These are phyloP conservation scores for Chalciporus sp. DNA, from an alignment of 1,284 basidiomycete species.

Conservation along the genomic window DNA sequence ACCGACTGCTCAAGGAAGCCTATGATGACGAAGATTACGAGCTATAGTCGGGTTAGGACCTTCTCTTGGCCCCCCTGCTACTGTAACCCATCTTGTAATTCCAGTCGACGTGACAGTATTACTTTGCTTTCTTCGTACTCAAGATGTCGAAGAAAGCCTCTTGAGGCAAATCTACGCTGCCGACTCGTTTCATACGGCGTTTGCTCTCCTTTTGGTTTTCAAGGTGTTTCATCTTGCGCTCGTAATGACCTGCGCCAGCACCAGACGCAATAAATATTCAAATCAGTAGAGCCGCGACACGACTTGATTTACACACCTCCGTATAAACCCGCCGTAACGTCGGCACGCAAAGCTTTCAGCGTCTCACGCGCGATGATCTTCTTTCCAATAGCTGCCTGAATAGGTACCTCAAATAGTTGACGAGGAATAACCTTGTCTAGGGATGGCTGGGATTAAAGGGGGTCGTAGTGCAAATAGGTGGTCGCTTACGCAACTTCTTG, in stretches of 20 bases:
- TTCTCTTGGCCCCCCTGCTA: background rate
- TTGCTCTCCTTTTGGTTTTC: constrained; percentile 94
- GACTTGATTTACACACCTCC: constrained; percentile 57
- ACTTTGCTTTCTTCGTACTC: constrained; percentile 50
- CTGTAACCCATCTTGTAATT: background rate
- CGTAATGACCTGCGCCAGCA: constrained; percentile 67
- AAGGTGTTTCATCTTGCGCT: constrained; percentile 90
- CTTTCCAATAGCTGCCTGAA: constrained; percentile 85
- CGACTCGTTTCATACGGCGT: constrained; percentile 81
- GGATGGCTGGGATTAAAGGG: background rate
- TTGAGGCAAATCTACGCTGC: constrained; percentile 87
- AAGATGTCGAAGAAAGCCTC: constrained; percentile 90
- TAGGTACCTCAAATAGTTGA: constrained; percentile 93
- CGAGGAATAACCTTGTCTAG: constrained; percentile 88
- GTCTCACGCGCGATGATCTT: constrained; percentile 91
- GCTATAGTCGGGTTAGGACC: constrained; percentile 41
- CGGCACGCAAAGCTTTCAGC: constrained; percentile 85
- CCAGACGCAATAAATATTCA: background rate
- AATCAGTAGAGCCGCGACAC: background rate
- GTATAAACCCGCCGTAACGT: constrained; percentile 94
- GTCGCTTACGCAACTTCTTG: constrained; percentile 79
- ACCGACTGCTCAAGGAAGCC: too few species aligned
- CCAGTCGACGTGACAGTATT: constrained; percentile 8
- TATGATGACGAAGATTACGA: constrained; percentile 92
- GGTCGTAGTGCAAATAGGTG: background rate